Base-by-base conservation (phyloP, 805 yeast genomes). In the Yarrowia sp. region DNA sequence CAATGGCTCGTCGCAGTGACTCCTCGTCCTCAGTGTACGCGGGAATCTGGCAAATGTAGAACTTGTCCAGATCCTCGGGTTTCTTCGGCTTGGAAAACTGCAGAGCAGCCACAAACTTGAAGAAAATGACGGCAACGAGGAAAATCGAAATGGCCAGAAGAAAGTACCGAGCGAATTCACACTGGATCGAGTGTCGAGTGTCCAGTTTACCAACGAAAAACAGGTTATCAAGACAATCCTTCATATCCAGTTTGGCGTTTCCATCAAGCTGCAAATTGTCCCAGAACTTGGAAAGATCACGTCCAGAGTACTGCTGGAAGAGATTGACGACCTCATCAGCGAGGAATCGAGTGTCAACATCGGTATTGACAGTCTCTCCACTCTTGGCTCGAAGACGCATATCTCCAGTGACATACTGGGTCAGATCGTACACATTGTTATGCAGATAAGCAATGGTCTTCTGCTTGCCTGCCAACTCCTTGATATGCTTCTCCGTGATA, bases 21-120 rank as follows among this genome's bases (percentile, higher is more conserved):
- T 72, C 78, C 69, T 80, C 86, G 70, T 83, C 87, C 72, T 84
- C 88, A 9, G 87, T 84, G 70, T 84, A 84, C 51, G 85, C 85
- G 3, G 88, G 86, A 13, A 84, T 82, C 68, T 78, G 81, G 63
- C 78, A 75, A 31, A 78, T 77, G 48, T 78, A 71, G 60, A 78
- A 78, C 65, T 73, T 69, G 64, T 78, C 78, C 10, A 77, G 67
- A 32, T 76, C 78, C 22, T 78, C 80, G 1, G 80, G 79, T 38
- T 68, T 68, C 33, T 68, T 69, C 62, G 67, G 72, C 50, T 71
- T 66, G 9, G 75, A 72, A 64, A 78, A 78, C 65, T 78, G 81
- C 53, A 78, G 66, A 1, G 81, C 80, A 2, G 81, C 80, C 15
- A 77, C 13, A 66, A 78, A 78, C 68, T 78, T 78, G 66, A 76